phyloP scores from a whole-genome alignment of 2,329 filamentous ascomycete genomes.

The Colletotrichum scovillei region DNA sequence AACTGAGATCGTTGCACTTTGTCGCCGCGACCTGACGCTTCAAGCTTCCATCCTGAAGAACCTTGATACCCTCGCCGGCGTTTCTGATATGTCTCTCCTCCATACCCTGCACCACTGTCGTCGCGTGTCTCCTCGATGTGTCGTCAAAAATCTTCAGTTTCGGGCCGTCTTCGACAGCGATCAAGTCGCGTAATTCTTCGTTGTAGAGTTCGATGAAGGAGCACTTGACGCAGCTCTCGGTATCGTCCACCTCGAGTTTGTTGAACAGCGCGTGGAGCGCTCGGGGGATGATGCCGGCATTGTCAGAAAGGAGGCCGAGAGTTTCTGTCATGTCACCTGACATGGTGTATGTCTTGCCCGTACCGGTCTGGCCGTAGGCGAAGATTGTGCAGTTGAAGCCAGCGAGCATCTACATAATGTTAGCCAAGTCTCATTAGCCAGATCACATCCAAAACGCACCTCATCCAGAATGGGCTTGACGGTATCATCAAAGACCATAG shows the following conservation, averaged over 20 bases:
- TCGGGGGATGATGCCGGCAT: conserved; percentile 94
- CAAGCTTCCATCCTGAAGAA: conserved; percentile 89
- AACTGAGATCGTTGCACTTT: conserved; percentile 99
- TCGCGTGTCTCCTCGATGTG: conserved; percentile 82
- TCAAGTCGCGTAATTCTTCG: conserved; percentile 91
- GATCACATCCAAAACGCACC: conserved; percentile 59
- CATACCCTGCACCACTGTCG: conserved; percentile 95
- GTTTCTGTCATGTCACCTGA: conserved; percentile 95
- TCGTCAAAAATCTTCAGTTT: conserved; percentile 98
- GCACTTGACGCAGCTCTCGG: conserved; percentile 92
- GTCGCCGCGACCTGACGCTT: conserved; percentile 98
- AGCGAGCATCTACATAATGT: conserved; percentile 76
- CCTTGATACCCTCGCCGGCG: conserved; percentile 85
- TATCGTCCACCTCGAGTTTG: conserved; percentile 81
- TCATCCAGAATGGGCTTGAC: conserved; percentile 94
- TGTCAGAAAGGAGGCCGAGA: conserved; percentile 86
- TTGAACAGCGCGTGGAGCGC: conserved; percentile 88
- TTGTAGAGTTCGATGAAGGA: conserved; percentile 99
- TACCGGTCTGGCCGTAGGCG: conserved; percentile 97
- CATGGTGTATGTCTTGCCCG: conserved; percentile 99
- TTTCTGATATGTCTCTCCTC: conserved; percentile 93
- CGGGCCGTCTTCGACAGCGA: conserved; percentile 81
- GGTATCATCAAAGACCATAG: conserved; percentile 94
- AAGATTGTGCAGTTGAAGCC: conserved; percentile 99
- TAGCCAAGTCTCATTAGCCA: conserved; percentile 3